These are phyloP conservation scores for Cladosporium sp. DNA, from an alignment of 2,329 filamentous ascomycete genomes.

Conservation along the genomic window DNA sequence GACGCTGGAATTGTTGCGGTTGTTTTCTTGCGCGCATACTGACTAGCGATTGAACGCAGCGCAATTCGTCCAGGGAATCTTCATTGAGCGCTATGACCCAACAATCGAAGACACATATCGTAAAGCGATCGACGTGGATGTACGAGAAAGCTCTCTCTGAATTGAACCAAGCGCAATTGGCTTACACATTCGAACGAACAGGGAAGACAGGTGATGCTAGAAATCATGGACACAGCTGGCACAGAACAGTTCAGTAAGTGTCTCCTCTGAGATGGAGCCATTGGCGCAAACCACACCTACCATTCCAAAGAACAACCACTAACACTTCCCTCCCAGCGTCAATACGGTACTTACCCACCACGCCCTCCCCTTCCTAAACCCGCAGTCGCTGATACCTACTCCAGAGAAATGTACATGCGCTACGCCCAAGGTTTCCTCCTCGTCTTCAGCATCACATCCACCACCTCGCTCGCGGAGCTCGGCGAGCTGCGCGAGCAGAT, in stretches of 20 bases:
- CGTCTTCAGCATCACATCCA: conserved; percentile 87
- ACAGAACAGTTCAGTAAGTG: conserved; percentile 88
- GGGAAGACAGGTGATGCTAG: conserved; percentile 84
- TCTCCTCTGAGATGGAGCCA: background rate
- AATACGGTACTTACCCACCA: conserved; percentile 25
- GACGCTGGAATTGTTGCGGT: background rate
- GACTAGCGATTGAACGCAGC: conserved; percentile 52
- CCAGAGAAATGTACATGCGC: conserved; percentile 85
- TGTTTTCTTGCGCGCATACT: conserved; percentile 10
- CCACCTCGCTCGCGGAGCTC: conserved; percentile 79
- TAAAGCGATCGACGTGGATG: conserved; percentile 69
- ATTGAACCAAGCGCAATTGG: background rate
- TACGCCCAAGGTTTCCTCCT: conserved; percentile 88
- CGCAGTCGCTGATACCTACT: background rate
- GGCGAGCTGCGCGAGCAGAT: conserved; percentile 83
- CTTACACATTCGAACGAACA: conserved; percentile 39
- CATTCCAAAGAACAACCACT: background rate
- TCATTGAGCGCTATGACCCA: conserved; percentile 75
- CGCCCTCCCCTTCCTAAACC: background rate
- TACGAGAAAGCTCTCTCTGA: background rate
- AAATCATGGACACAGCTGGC: conserved; percentile 89
- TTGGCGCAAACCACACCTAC: background rate
- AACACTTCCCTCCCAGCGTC: conserved; percentile 24
- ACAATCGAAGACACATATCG: conserved; percentile 64
- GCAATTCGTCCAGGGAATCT: conserved; percentile 91